Percentiles rank a stretch among this genome's conserved stretches.
These are phyloP conservation scores for Polychytrium aggregatum DNA, from an alignment of 192 early-diverging fungal genomes.

Conservation along the genomic window DNA sequence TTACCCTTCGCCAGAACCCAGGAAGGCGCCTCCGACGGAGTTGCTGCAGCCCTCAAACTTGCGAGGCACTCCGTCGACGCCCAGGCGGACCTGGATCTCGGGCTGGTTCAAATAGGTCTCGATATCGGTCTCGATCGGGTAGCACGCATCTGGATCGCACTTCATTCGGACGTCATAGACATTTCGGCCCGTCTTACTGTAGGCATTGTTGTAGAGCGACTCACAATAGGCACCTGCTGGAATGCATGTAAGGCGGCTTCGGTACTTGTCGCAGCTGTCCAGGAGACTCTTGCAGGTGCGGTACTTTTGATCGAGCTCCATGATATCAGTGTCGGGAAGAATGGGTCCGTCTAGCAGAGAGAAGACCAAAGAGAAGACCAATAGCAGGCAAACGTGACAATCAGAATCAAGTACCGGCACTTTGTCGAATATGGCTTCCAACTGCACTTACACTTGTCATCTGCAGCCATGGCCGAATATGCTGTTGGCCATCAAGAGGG, in stretches of 20 bases:
- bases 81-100: slow-evolving; percentile 64
- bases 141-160: slow-evolving; percentile 78
- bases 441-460: slow-evolving; percentile 14
- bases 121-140: slow-evolving; percentile 59
- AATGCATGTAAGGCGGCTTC: slow-evolving; percentile 65
- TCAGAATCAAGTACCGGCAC: no score
- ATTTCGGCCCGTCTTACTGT: slow-evolving; percentile 73
- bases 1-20: no score
- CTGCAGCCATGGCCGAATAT: slow-evolving; percentile 47
- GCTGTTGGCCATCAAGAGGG: no score
- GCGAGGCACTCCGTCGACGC: slow-evolving; percentile 47
- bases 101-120: slow-evolving; percentile 66
- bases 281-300: slow-evolving; percentile 66
- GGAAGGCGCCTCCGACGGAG: no score
- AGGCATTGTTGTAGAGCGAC: slow-evolving; percentile 61
- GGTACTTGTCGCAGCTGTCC: slow-evolving; percentile 73
- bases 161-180: slow-evolving; percentile 86
- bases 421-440: no score
- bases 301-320: slow-evolving; percentile 58
- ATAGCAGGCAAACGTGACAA: no score
- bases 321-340: slow-evolving; percentile 57
- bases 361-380: no score
- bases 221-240: slow-evolving; percentile 80
- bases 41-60: slow-evolving; percentile 75
- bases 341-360: slow-evolving; percentile 78